Base-by-base conservation (phyloP, 2,329 filamentous ascomycete genomes). In the Fusarium succisae region DNA sequence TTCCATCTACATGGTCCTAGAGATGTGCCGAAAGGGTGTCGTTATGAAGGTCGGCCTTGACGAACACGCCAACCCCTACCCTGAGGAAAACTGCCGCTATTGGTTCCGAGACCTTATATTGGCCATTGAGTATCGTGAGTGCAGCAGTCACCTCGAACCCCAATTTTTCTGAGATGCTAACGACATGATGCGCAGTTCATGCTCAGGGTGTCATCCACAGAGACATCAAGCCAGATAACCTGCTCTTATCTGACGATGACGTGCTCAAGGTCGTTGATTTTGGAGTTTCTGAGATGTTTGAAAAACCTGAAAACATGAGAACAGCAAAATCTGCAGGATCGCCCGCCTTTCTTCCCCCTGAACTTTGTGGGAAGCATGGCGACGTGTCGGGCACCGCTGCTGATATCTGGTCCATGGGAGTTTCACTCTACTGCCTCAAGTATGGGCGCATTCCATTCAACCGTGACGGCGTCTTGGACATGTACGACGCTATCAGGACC, bases 241-340 rank as follows among this genome's bases (percentile, higher is more conserved):
- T 97, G 60, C 88, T 99, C 13, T 86, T 99, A 44, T 98, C 95
- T 1, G 89, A 92, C 41, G 95, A 98, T 63, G 93, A 98, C 78
- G 91, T 98, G n/a, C 89, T 99, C 59, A 99, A 98, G 82, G 93
- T 99, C 74, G 95, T 97, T 59, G 96, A 98, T 82, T 99, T 99
- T 86, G 96, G 96, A n/a, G 96, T 98, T 13, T 98, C 96, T 2
- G 96, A 99, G 80, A 98, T 99, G 91, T 99, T 99, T 77, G 93
- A 96, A 80, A 98, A 97, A 81, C 79, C 85, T 6, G 87, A 93
- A 5, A 89, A 94, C 51, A 98, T 98, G 96, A 91, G 91, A 81
- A 98, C 94, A 1, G 91, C 93, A 66, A 99, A 98, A 83, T 96
- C 95, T 8, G 95, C 95, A 17, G 96, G 96, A 3, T 98, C 95